phyloP scores from a whole-genome alignment of 2,329 filamentous ascomycete species.

The Huntiella bhutanensis region DNA sequence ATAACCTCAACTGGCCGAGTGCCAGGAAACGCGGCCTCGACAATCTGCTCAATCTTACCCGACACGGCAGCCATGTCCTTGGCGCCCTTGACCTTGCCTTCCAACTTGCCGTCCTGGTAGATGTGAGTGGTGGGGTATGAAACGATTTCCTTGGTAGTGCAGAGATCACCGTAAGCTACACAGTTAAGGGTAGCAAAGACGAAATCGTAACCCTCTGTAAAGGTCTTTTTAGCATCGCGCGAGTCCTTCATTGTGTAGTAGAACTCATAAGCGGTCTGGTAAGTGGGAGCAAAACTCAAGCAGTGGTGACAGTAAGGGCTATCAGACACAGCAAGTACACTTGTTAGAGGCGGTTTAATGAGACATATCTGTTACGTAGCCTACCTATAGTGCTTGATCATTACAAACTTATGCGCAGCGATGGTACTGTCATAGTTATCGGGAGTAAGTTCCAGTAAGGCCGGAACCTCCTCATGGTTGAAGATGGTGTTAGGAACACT shows the following conservation, averaged over 20 bases:
- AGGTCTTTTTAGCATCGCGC: slow-evolving; percentile 37
- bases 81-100: slow-evolving; percentile 44
- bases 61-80: slow-evolving; percentile 50
- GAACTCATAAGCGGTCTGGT: slow-evolving; percentile 86
- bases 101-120: slow-evolving; percentile 57
- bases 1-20: slow-evolving; percentile 50
- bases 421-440: slow-evolving; percentile 37
- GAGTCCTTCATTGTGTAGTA: slow-evolving; percentile 67
- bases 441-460: slow-evolving; percentile 40
- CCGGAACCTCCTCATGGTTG: slow-evolving; percentile 47
- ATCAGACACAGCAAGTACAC: slow-evolving; percentile 4
- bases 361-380: slow-evolving; percentile 4
- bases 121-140: slow-evolving; percentile 62
- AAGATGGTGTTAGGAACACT: slow-evolving; percentile 32
- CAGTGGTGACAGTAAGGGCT: slow-evolving; percentile 55
- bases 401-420: slow-evolving; percentile 31
- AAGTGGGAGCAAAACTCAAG: slow-evolving; percentile 59
- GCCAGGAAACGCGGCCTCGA: slow-evolving; percentile 66
- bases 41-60: slow-evolving; percentile 50
- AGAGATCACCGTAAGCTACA: slow-evolving; percentile 62
- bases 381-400: slow-evolving; percentile 52
- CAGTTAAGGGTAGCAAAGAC: slow-evolving; percentile 78
- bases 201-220: slow-evolving; percentile 73
- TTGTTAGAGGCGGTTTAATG: background rate
- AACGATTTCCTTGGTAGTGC: slow-evolving; percentile 43